phyloP scores from a whole-genome alignment of 371 early-diverging fungal genomes.

The Mortierella sp. region DNA sequence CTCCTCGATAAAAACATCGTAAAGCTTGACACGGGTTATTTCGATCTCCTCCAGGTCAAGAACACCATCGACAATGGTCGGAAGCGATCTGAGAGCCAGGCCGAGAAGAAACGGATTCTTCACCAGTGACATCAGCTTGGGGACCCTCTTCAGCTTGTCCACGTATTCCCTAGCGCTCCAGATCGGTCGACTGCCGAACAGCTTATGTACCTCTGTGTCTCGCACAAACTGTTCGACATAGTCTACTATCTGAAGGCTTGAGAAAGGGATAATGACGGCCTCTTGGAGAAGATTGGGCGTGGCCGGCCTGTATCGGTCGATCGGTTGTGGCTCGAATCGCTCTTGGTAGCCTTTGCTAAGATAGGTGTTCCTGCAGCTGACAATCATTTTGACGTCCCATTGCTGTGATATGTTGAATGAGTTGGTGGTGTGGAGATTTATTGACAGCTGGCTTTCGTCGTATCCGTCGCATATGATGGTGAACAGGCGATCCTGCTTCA shows the following conservation, averaged over 20 bases:
- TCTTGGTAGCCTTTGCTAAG: background rate
- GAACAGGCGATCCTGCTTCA: slow-evolving; percentile 13
- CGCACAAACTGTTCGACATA: slow-evolving; percentile 16
- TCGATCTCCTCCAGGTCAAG: background rate
- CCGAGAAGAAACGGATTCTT: slow-evolving; percentile 15
- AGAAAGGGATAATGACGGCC: slow-evolving; percentile 1
- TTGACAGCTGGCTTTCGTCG: slow-evolving; percentile 10
- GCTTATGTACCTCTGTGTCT: background rate
- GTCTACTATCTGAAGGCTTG: slow-evolving; percentile 10
- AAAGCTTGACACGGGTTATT: background rate
- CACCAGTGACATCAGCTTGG: slow-evolving; percentile 17
- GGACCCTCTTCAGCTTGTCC: background rate
- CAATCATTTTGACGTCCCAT: slow-evolving; percentile 9
- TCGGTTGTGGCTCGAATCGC: slow-evolving; percentile 10
- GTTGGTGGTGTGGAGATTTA: slow-evolving; percentile 10
- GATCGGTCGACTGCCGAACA: background rate
- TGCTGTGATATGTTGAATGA: slow-evolving; percentile 1
- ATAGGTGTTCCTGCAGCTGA: slow-evolving; percentile 19
- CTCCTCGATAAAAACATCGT: background rate
- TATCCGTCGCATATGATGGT: slow-evolving; percentile 27
- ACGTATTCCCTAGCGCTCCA: slow-evolving; percentile 1
- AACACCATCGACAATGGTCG: background rate
- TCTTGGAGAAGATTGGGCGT: slow-evolving; percentile 5
- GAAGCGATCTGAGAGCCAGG: background rate
- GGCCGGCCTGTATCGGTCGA: background rate